Percentiles rank a stretch among this genome's conserved stretches.
phyloP scores from a whole-genome alignment of 805 yeast genomes.

The Suhomyces canberraensis region DNA sequence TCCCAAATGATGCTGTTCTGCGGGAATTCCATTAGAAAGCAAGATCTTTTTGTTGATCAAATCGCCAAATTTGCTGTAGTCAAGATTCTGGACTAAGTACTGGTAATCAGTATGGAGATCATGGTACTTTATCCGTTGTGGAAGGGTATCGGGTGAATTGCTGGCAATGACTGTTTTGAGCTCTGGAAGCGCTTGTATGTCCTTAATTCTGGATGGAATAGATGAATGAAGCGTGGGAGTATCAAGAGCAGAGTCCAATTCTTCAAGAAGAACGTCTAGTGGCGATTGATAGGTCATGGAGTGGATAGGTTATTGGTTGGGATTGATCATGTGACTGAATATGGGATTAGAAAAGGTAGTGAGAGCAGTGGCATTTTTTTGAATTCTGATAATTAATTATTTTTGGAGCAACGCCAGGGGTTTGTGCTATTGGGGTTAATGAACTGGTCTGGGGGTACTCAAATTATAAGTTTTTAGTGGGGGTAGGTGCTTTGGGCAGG shows the following conservation, averaged over 20 bases:
- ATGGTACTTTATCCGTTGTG: constrained; percentile 21
- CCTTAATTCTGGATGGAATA: neutral
- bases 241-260: neutral
- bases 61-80: constrained; percentile 17
- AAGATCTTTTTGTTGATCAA: constrained; percentile 29
- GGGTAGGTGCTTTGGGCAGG: too few relatives aligned
- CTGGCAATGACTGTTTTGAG: neutral
- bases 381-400: too few relatives aligned
- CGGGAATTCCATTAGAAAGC: constrained; percentile 14
- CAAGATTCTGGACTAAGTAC: constrained; percentile 16
- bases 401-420: too few relatives aligned
- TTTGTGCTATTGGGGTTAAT: too few relatives aligned
- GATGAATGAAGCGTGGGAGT: neutral
- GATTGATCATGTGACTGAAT: too few relatives aligned
- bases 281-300: too few relatives aligned
- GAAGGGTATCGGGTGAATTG: neutral
- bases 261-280: too few relatives aligned
- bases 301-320: too few relatives aligned
- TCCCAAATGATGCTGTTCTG: constrained; percentile 5
- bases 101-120: constrained; percentile 35
- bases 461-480: too few relatives aligned
- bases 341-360: too few relatives aligned
- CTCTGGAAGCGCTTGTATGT: neutral
- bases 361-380: too few relatives aligned
- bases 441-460: too few relatives aligned